Conservation (phyloP, 768 basidiomycete species). For the Amylocystis lapponica region DNA sequence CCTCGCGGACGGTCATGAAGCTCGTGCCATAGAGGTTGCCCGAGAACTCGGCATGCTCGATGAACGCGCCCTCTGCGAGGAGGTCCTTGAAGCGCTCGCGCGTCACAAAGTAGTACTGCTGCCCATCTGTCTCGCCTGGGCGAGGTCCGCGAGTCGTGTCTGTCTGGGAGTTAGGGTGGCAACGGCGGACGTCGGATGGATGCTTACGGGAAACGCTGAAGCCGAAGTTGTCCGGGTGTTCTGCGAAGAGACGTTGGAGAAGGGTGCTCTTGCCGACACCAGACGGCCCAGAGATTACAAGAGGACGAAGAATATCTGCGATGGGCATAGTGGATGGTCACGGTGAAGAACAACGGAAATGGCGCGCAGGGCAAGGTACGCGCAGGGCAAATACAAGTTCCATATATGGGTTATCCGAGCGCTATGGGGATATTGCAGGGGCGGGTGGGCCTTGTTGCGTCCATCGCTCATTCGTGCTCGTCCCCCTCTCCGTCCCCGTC, state of each 20-base stretch:
- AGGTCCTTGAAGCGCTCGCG: conserved; percentile 67
- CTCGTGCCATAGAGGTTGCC: conserved; percentile 93
- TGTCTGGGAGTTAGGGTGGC: conserved; percentile 25
- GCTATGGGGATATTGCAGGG: background rate
- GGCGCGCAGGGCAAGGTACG: background rate
- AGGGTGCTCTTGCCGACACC: conserved; percentile 95
- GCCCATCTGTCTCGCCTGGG: conserved; percentile 75
- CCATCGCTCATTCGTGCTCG: conserved; percentile 8
- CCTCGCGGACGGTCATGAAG: conserved; percentile 64
- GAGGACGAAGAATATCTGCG: conserved; percentile 57
- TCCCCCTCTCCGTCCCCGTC: conserved; percentile 9
- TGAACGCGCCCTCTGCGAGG: conserved; percentile 68
- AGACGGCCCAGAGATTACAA: conserved; percentile 87
- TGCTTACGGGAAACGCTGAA: conserved; percentile 86
- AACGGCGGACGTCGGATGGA: conserved; percentile 4
- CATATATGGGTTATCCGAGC: conserved; percentile 3
- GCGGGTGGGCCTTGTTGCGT: background rate
- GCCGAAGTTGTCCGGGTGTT: conserved; percentile 80
- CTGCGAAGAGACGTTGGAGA: conserved; percentile 70
- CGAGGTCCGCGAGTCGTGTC: conserved; percentile 89
- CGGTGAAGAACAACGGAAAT: conserved; percentile 6
- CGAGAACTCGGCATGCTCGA: conserved; percentile 93
- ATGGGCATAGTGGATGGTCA: too few relatives aligned
- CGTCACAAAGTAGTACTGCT: conserved; percentile 83
- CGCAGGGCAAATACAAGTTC: too few relatives aligned